Evolutionary conservation across 148 eudicot genomes (phyloP), one percentile per base, ranked within the genome.

Genomic region (Vaccinium darrowii): DNA sequence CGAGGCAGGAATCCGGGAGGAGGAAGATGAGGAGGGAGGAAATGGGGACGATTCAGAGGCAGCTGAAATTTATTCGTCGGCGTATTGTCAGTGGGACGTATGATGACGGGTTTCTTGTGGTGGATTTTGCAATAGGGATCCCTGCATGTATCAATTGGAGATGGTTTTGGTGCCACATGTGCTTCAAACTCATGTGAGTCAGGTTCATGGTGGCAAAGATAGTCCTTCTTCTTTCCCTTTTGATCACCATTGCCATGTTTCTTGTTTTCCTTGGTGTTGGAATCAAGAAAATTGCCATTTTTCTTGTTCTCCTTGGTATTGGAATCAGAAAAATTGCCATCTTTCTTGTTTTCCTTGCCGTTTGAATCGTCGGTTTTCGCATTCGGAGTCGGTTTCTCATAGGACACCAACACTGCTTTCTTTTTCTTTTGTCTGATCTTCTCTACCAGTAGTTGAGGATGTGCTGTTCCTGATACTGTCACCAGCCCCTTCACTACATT

Each of bases 361-460:
- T 33, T 14, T 8, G 23, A 16, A 16, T 33, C 25, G 23, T 8
- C 33, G 49, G 39, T 80, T 57, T 80, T 47, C 69, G 1, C 19
- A 53, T 78, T 3, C n/a, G 36, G 14, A 76, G 21, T 1, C 12
- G 71, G 82, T 3, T 19, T 36, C 71, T 39, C 82, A 21, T 58
- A 58, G 82, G 82, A 80, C 10, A 80, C 62, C 23, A 81, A 6
- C 84, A 11, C 76, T 65, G 57, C 84, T 62, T 23, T 62, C 75
- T 81, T 81, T 3, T 65, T 65, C 47, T 23, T 65, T 1, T 81
- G 51, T 2, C 43, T 53, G 9, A 81, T 47, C 54, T 47, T 50
- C 84, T 81, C 52, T 5, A 65, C 12, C 36, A 81, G 36, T 12
- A 81, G 16, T 14, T 15, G 14, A n/a, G 84, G 84, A 43, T 49